Evolutionary conservation across 2,329 filamentous ascomycete species (phyloP).

Genomic region (Fusarium globosum): DNA sequence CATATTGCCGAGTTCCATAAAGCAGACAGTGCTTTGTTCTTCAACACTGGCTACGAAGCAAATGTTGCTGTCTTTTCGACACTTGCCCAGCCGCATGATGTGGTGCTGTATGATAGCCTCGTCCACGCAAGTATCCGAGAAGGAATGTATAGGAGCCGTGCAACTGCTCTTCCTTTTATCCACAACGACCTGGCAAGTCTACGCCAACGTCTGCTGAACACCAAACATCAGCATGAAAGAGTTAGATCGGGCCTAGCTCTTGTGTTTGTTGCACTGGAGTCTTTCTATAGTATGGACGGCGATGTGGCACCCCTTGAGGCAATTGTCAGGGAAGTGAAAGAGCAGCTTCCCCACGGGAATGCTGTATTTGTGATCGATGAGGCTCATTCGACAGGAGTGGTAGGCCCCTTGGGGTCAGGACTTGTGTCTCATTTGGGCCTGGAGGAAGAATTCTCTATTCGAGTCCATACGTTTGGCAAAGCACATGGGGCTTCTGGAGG

Average conservation of each 20-base stretch:
- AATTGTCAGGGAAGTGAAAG: not conserved
- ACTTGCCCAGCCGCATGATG: not conserved
- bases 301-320: not conserved
- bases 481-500: constrained; percentile 2
- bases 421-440: not conserved
- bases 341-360: not conserved
- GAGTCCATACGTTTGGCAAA: constrained; percentile 5
- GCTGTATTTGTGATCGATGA: not conserved
- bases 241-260: not conserved
- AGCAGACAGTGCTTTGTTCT: not conserved
- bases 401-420: not conserved
- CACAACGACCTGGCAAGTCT: not conserved
- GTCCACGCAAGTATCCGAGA: not conserved
- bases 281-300: constrained; percentile 2
- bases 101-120: not conserved
- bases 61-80: constrained; percentile 7
- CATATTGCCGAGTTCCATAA: not conserved
- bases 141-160: not conserved
- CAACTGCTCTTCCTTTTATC: not conserved
- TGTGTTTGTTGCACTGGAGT: not conserved
- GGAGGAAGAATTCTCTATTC: not conserved
- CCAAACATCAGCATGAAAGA: not conserved
- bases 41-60: not conserved
- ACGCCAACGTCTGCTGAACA: not conserved
- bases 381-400: not conserved